Evolutionary conservation across 2,329 filamentous ascomycete species (phyloP), one percentile per base, ranked within the genome.

Genomic region (Thermochaetoides dissita): DNA sequence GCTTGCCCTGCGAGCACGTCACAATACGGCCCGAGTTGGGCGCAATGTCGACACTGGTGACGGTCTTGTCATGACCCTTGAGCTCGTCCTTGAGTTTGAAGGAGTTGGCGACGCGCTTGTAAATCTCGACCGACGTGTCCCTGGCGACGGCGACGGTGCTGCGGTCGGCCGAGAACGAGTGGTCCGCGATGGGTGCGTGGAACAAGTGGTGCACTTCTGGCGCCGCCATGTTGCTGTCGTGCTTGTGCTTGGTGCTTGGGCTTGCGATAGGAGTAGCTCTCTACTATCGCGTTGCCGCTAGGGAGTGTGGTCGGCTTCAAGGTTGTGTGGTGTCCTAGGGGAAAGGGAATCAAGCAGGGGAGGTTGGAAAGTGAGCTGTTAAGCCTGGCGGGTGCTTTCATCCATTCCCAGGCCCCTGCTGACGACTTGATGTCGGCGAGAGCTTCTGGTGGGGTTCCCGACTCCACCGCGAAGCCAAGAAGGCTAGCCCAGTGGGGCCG

Each of bases 121-220:
- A 96, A 35, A 98, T 79, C 69, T 95, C 87, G 56, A 98, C 81
- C 53, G 78, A 76, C 58, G 81, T 87, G 60, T 96, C 89, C 55
- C 86, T 83, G 49, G 89, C 84, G 44, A 98, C 88, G 44, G 91
- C 91, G 44, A 98, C 74, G 29, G 82, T 88, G 61, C 79, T 70
- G 60, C 80, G 84, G 66, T 98, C 91, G 49, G 86, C 79, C 51
- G 88, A 94, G 76, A 98, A 98, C 44, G 89, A 95, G 65, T 98
- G 91, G 70, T 98, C 91, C 52, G 86, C 85, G 59, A 98, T 95
- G 48, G 89, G 87, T 54, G 82, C 79, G 68, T 96, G 87, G 69
- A 98, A 98, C 52, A 98, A 81, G 59, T 96, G 88, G 66, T 96
- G 86, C 45, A 94, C 84, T 72, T 96, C 85, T 51, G 88, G 85